These are phyloP conservation scores for Penicillium paxilli DNA, from an alignment of 495 filamentous ascomycete species.

Conservation along the genomic window DNA sequence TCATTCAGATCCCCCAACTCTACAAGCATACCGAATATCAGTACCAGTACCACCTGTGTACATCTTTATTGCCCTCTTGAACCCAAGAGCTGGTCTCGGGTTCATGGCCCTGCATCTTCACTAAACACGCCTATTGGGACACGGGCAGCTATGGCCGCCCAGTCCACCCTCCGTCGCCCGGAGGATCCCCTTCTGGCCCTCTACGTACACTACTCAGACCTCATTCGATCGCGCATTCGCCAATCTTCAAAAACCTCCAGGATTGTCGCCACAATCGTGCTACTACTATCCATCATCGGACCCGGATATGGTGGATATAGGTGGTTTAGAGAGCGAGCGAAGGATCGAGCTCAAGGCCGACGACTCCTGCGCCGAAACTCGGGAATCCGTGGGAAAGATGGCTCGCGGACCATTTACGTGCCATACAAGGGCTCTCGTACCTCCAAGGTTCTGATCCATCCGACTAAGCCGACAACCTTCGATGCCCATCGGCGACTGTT, in stretches of 20 bases:
- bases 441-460: conserved; percentile 86
- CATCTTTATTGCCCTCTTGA: neutral
- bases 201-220: conserved; percentile 62
- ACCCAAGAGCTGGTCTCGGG: conserved; percentile 5
- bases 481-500: conserved; percentile 94
- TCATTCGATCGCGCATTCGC: conserved; percentile 60
- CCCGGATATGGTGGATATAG: conserved; percentile 72
- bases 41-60: neutral
- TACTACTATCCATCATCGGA: conserved; percentile 73
- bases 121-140: conserved; percentile 11
- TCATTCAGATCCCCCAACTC: neutral
- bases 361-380: conserved; percentile 87
- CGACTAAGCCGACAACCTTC: conserved; percentile 92
- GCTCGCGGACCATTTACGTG: conserved; percentile 90
- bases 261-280: conserved; percentile 70
- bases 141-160: conserved; percentile 67
- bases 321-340: conserved; percentile 67
- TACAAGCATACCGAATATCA: neutral
- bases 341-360: conserved; percentile 76
- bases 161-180: conserved; percentile 75
- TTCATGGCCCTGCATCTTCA: conserved; percentile 13
- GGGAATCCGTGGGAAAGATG: conserved; percentile 88
- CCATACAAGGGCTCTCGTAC: conserved; percentile 80
- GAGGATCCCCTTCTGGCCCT: conserved; percentile 70
- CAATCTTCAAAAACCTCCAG: conserved; percentile 66